Evolutionary conservation across 2,329 filamentous ascomycete species (phyloP).

Genomic region (Huntiella savannae): DNA sequence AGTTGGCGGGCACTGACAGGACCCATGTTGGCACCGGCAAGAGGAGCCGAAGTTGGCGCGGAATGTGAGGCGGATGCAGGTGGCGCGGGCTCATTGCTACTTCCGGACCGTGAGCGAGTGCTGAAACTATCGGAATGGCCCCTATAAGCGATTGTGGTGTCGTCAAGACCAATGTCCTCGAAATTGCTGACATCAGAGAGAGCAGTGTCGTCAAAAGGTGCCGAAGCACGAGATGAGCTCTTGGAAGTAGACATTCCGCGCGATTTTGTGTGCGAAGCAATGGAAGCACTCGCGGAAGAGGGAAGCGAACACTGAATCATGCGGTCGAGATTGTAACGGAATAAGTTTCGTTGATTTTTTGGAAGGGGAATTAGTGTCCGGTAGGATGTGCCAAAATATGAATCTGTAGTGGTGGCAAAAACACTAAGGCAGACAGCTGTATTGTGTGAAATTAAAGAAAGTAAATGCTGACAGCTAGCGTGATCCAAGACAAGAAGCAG

Average conservation of each 20-base stretch:
- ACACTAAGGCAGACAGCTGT: neutral
- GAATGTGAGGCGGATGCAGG: conserved; percentile 13
- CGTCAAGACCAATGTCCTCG: conserved; percentile 79
- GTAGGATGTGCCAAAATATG: neutral
- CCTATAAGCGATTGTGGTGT: conserved; percentile 22
- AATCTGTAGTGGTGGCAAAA: neutral
- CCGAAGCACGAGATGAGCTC: conserved; percentile 71
- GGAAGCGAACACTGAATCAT: neutral
- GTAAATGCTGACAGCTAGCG: neutral
- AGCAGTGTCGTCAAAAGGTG: conserved; percentile 54
- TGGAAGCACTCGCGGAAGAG: neutral
- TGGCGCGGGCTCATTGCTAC: conserved; percentile 17
- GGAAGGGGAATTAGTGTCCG: neutral
- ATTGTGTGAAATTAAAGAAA: neutral
- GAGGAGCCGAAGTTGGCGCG: conserved; percentile 2
- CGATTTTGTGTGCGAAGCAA: neutral
- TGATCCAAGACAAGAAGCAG: neutral
- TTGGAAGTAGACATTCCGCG: conserved; percentile 59
- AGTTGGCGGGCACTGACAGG: conserved; percentile 6
- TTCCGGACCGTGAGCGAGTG: conserved; percentile 15
- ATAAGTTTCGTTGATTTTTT: neutral
- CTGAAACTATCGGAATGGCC: conserved; percentile 12
- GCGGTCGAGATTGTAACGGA: neutral
- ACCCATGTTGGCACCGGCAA: conserved; percentile 5
- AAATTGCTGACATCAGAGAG: conserved; percentile 65